Evolutionary conservation across 1,284 basidiomycete genomes (phyloP).

Genomic region (Sanghuangporus baumii): DNA sequence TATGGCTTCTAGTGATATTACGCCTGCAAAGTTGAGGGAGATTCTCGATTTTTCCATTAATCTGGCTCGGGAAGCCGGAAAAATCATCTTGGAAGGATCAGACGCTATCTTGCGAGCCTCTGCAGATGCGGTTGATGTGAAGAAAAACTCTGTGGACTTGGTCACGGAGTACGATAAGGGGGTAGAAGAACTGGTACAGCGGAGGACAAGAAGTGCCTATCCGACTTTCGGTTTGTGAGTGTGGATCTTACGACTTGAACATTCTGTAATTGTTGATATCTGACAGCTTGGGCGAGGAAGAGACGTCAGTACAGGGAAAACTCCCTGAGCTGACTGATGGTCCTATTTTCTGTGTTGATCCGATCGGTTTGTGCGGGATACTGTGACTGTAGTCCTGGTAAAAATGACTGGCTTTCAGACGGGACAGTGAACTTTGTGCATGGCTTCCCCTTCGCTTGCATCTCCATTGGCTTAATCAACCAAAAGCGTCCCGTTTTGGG

Average conservation of each 20-base stretch:
- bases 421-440: slow-evolving; percentile 95
- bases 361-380: slow-evolving; percentile 50
- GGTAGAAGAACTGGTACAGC: slow-evolving; percentile 83
- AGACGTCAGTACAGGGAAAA: slow-evolving; percentile 73
- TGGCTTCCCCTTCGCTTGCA: slow-evolving; percentile 85
- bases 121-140: slow-evolving; percentile 63
- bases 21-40: slow-evolving; percentile 46
- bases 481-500: slow-evolving; percentile 78
- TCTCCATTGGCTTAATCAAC: slow-evolving; percentile 89
- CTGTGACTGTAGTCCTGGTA: not conserved
- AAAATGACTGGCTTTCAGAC: slow-evolving; percentile 39
- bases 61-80: slow-evolving; percentile 70
- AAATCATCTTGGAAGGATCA: slow-evolving; percentile 68
- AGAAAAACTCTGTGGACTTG: slow-evolving; percentile 88
- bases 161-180: slow-evolving; percentile 97
- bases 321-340: slow-evolving; percentile 72
- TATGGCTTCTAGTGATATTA: slow-evolving; percentile 30
- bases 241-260: slow-evolving; percentile 5
- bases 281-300: slow-evolving; percentile 83
- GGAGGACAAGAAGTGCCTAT: slow-evolving; percentile 62
- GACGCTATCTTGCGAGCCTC: slow-evolving; percentile 56
- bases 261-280: not conserved
- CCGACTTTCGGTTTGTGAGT: slow-evolving; percentile 81
- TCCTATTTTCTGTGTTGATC: slow-evolving; percentile 91
- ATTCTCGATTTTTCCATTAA: slow-evolving; percentile 70